Evolutionary conservation across 257 asterid genomes (phyloP).

Genomic region (Capsicum chinense): DNA sequence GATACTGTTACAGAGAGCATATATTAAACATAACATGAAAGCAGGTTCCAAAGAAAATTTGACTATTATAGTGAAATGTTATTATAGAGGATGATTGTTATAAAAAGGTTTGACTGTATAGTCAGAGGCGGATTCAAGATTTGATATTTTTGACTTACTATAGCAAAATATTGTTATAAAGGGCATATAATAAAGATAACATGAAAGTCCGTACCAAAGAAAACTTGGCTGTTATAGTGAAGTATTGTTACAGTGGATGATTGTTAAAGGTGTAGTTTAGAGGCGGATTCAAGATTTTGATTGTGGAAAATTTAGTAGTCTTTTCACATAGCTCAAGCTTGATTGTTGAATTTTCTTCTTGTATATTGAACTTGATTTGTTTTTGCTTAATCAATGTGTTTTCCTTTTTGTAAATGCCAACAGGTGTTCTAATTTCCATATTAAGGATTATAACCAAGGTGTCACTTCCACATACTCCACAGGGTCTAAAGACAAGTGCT

Average conservation of each 20-base stretch:
- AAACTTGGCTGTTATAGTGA: not conserved
- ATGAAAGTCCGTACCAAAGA: too few relatives aligned
- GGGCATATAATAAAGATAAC: too few relatives aligned
- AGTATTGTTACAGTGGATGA: not conserved
- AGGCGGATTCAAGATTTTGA: not conserved
- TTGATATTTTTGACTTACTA: too few relatives aligned
- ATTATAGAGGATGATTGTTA: not conserved
- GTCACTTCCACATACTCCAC: conserved; percentile 69
- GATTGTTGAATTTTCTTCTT: not conserved
- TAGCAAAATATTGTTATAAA: too few relatives aligned
- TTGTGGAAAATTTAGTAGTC: not conserved
- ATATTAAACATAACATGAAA: not conserved
- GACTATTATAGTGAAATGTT: not conserved
- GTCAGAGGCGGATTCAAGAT: too few relatives aligned
- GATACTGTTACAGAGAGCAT: not conserved
- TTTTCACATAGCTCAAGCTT: conserved; percentile 5
- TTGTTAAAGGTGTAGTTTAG: not conserved
- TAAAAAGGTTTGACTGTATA: too few relatives aligned
- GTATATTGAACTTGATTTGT: not conserved
- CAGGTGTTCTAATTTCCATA: conserved; percentile 68
- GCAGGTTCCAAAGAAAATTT: not conserved
- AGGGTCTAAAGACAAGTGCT: conserved; percentile 71
- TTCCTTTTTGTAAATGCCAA: not conserved
- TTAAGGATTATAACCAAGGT: conserved; percentile 74
- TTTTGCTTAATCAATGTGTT: not conserved